phyloP scores from a whole-genome alignment of 2,329 filamentous ascomycete species.

The Hyphodiscus sp. region DNA sequence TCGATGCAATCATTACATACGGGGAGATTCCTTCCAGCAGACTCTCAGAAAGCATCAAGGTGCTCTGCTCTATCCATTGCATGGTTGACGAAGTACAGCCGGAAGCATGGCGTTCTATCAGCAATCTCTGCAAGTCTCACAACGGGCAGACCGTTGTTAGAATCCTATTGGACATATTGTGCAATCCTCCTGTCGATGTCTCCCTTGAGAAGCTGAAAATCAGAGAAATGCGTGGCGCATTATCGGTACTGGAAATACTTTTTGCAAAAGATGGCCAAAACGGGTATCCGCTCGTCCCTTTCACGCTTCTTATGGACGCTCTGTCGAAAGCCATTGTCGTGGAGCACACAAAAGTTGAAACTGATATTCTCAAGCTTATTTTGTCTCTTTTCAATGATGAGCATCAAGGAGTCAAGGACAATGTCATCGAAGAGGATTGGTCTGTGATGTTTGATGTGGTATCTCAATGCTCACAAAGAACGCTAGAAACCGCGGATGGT shows the following conservation, averaged over 20 bases:
- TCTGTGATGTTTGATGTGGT: constrained; percentile 53
- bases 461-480: constrained; percentile 40
- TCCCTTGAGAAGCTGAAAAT: constrained; percentile 44
- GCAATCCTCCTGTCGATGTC: constrained; percentile 40
- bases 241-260: constrained; percentile 57
- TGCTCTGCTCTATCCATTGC: constrained; percentile 66
- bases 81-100: constrained; percentile 55
- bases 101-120: constrained; percentile 62
- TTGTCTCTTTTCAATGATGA: constrained; percentile 50
- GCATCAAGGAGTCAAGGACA: constrained; percentile 44
- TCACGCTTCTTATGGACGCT: constrained; percentile 52
- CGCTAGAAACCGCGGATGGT: constrained; percentile 26
- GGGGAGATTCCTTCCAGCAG: constrained; percentile 59
- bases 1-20: constrained; percentile 67
- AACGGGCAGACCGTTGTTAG: constrained; percentile 64
- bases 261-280: constrained; percentile 53
- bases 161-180: constrained; percentile 56
- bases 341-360: constrained; percentile 28
- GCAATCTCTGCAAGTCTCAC: constrained; percentile 66
- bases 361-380: constrained; percentile 32
- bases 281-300: constrained; percentile 53
- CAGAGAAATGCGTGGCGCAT: constrained; percentile 54
- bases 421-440: constrained; percentile 62
- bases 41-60: constrained; percentile 59
- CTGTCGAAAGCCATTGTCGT: constrained; percentile 42